Base-by-base conservation (phyloP, 768 basidiomycete species). In the Udeniomyces megalosporus region DNA sequence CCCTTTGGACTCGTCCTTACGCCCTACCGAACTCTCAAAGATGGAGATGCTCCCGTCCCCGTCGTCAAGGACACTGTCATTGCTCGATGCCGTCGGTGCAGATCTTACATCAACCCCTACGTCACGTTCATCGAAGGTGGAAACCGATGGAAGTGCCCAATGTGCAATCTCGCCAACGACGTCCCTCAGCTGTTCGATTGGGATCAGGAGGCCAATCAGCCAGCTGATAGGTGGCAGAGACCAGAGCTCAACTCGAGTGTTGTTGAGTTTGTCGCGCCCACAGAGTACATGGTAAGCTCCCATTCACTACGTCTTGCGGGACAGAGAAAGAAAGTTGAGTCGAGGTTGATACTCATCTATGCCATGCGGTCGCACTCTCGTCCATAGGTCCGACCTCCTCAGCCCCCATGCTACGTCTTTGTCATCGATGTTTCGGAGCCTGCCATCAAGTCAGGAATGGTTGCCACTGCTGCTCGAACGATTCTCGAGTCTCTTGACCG, bases 181-280 rank as follows among this genome's bases (percentile, higher is more conserved):
- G 92, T 97, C 0, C 95, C 95, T 26, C 92, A 96, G 69, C 77
- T 95, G 56, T 97, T 97, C 71, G 95, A 99, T 72, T 99, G 95
- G 95, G 89, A 99, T 72, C 88, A 91, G 74, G 81, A 79, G 58
- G 83, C 82, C 66, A 95, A 93, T 71, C 86, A 89, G 73, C 92
- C 91, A 32, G 92, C 88, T 14, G 95, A 99, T 74, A 78, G 95
- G 60, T 99, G 95, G 92, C 77, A 81, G 29, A 83, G 95, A 65
- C 83, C 88, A 1, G 95, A 99, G 75, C 79, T 99, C 57, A 97
- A 95, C 69, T 82, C 88, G 71, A 81, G 84, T 38, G 86, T 84
- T n/a, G 88, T 99, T 55, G 95, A 99, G 73, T 99, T 83, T 70
- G 87, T 99, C 58, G 95, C 95, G 0, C 92, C 95, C 6, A 93